These are phyloP conservation scores for Solanum neorickii DNA, from an alignment of 257 asterid genomes.

Conservation along the genomic window DNA sequence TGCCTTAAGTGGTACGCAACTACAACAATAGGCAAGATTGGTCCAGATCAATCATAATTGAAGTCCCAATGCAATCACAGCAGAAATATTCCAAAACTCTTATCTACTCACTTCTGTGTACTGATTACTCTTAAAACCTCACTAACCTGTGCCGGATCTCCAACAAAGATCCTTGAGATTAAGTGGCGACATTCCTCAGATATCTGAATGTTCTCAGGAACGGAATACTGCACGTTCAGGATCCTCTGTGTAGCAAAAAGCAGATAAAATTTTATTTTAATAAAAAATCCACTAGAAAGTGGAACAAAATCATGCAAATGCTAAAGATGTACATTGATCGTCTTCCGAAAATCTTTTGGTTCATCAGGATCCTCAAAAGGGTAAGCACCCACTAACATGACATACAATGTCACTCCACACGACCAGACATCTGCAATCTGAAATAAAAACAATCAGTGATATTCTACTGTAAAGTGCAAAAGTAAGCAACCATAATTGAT, in stretches of 20 bases:
- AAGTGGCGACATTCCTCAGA: constrained; percentile 63
- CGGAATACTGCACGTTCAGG: constrained; percentile 47
- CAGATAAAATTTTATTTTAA: not conserved
- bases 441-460: constrained; percentile 3
- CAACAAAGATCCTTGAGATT: constrained; percentile 59
- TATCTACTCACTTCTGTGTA: not conserved
- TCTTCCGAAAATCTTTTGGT: constrained; percentile 69
- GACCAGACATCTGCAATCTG: constrained; percentile 98
- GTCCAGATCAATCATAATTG: not conserved
- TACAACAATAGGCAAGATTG: not conserved
- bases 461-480: not conserved
- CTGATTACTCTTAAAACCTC: not conserved
- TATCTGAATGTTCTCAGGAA: constrained; percentile 46
- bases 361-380: constrained; percentile 90
- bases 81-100: not conserved
- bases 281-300: not conserved
- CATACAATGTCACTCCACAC: constrained; percentile 82
- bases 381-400: constrained; percentile 80
- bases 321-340: constrained; percentile 29
- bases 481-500: not conserved
- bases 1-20: not conserved
- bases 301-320: not conserved
- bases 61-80: not conserved
- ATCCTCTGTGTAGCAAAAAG: constrained; percentile 32
- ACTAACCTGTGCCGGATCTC: constrained; percentile 56